These are phyloP conservation scores for Metarhizium rileyi DNA, from an alignment of 2,329 filamentous ascomycete genomes.

Conservation along the genomic window DNA sequence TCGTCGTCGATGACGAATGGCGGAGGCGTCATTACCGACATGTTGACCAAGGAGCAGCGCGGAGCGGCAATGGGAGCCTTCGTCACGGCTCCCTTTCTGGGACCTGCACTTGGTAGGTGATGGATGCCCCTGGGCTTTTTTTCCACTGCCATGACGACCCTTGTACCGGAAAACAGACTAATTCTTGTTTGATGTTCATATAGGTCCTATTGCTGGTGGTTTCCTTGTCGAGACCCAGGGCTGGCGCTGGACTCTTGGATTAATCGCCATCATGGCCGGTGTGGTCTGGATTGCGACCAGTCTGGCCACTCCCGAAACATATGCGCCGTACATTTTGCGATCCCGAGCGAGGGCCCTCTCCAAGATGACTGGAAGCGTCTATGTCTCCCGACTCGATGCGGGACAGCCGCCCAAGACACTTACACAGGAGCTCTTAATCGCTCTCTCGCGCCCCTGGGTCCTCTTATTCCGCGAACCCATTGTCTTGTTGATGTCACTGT, in stretches of 20 bases:
- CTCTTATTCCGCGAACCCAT: conserved; percentile 54
- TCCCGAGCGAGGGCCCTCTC: not conserved
- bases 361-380: not conserved
- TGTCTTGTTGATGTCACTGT: conserved; percentile 46
- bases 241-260: conserved; percentile 88
- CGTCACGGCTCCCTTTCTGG: conserved; percentile 72
- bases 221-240: conserved; percentile 60
- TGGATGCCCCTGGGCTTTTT: too few species aligned
- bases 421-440: not conserved
- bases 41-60: conserved; percentile 78
- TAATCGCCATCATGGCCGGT: conserved; percentile 64
- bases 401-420: not conserved
- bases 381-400: not conserved
- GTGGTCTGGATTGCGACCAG: conserved; percentile 66
- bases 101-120: too few species aligned
- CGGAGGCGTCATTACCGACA: conserved; percentile 70
- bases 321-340: too few species aligned
- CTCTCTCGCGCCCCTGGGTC: conserved; percentile 41
- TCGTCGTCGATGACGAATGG: conserved; percentile 81
- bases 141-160: not conserved
- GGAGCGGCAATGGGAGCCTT: conserved; percentile 84
- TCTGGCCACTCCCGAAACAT: conserved; percentile 87
- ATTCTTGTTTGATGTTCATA: conserved; percentile 14
- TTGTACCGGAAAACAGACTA: not conserved
- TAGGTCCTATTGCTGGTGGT: conserved; percentile 67